Conservation (phyloP, 2,329 filamentous ascomycete genomes). For the Sphaerulina populicola region DNA sequence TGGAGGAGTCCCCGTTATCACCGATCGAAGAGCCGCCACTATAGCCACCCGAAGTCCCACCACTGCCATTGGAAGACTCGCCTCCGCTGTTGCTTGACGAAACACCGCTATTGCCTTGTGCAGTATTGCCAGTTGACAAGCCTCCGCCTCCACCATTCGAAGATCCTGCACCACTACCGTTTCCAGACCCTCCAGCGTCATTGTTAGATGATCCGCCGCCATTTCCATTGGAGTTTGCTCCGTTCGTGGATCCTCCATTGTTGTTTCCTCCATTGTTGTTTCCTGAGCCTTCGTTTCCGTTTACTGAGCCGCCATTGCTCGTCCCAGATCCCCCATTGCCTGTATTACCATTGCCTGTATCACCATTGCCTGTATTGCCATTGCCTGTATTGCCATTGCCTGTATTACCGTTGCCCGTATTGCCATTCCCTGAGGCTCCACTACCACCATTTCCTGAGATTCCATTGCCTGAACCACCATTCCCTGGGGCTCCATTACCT, state of each 20-base stretch:
- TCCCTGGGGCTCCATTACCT: neutral
- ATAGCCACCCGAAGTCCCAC: neutral
- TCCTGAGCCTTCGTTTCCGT: neutral
- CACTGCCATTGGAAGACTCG: neutral
- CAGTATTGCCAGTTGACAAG: neutral
- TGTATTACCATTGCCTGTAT: neutral
- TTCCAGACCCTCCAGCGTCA: neutral
- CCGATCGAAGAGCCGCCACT: neutral
- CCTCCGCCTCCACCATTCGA: neutral
- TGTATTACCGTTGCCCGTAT: neutral
- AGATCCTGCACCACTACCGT: neutral
- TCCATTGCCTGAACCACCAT: neutral
- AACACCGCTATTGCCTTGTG: neutral
- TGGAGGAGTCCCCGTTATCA: neutral
- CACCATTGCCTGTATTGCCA: neutral
- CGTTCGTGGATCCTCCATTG: neutral
- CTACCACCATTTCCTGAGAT: neutral
- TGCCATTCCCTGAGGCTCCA: neutral
- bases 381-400: neutral
- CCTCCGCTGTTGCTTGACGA: neutral
- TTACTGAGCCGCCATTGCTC: neutral
- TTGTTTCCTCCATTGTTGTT: slow-evolving; percentile 1
- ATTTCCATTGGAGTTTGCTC: neutral
- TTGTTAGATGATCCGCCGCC: neutral
- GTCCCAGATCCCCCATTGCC: neutral